Evolutionary conservation across 1,284 basidiomycete genomes (phyloP), one percentile per base, ranked within the genome.

Genomic region (Termitomyces sp.): DNA sequence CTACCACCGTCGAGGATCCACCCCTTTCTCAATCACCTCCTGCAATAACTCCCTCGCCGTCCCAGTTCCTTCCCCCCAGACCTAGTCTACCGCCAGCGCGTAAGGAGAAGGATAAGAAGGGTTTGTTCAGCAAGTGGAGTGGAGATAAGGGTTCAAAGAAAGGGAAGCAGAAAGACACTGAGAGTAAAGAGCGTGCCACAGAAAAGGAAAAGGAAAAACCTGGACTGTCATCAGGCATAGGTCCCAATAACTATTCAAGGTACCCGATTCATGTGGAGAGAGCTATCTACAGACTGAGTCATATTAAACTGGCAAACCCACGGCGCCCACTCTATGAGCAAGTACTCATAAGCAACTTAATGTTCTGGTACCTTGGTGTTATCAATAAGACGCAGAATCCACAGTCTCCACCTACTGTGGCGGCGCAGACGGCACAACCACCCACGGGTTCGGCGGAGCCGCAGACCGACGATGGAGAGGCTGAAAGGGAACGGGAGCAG

Each of bases 281-380:
- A 21, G 96, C 96, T 2, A 95, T 99, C 48, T 99, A 99, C 71
- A 80, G 96, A 49, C 75, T 99, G 47, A 94, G 91, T 67, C 96
- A 99, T 67, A 98, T 99, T 77, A 99, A 99, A 72, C 78, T 99
- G 41, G 96, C 97, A 21, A 98, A 99, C 69, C 95, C 96, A 9
- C 80, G 97, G 49, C 79, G 96, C 40, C 94, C 97, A 16, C 77
- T 99, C 14, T 98, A 97, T 64, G 97, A 99, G 73, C 96, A 99
- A 70, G 96, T 99, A 46, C 74, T 99, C 56, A 99, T 99, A 69
- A 97, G 93, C 64, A 99, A 99, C 69, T 78, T 99, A 61, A 99
- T 98, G 95, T 99, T 99, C 77, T 99, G 96, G 96, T 99, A 99
- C 68, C 79, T 99, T 37, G 91, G 93, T n/a, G 84, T 99, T 58